A percentile compares a stretch with the other conserved stretches of the same genome.
These are phyloP conservation scores for Ogataea philodendri DNA, from an alignment of 805 yeast genomes.

Conservation along the genomic window DNA sequence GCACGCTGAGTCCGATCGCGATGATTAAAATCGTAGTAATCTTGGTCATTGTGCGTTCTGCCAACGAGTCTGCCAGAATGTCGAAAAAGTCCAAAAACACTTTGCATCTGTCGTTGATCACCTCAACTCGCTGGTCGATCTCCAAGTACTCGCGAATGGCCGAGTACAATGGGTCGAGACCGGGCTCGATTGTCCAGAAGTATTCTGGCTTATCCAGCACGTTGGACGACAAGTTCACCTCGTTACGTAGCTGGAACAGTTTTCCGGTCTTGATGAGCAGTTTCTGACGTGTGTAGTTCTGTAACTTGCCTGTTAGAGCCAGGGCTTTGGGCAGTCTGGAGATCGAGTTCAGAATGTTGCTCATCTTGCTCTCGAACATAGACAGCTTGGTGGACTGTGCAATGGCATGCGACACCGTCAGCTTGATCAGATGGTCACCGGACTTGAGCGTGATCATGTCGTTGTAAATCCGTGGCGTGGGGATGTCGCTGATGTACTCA, in stretches of 20 bases:
- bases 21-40: slow-evolving; percentile 87
- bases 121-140: slow-evolving; percentile 92
- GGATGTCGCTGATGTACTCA: slow-evolving; percentile 51
- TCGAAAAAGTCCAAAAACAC: slow-evolving; percentile 93
- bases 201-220: slow-evolving; percentile 94
- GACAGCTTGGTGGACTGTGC: slow-evolving; percentile 94
- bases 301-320: slow-evolving; percentile 86
- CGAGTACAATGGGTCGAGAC: slow-evolving; percentile 84
- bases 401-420: slow-evolving; percentile 93
- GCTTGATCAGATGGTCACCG: slow-evolving; percentile 88
- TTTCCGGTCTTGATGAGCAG: slow-evolving; percentile 85
- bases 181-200: slow-evolving; percentile 95
- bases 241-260: slow-evolving; percentile 85
- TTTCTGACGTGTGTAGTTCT: slow-evolving; percentile 75
- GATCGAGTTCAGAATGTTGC: slow-evolving; percentile 75
- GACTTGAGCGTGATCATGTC: slow-evolving; percentile 90
- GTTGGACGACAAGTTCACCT: slow-evolving; percentile 86
- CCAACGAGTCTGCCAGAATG: slow-evolving; percentile 89
- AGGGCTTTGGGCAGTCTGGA: slow-evolving; percentile 86
- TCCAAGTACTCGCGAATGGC: slow-evolving; percentile 92
- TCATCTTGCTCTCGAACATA: slow-evolving; percentile 88
- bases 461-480: slow-evolving; percentile 72
- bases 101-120: slow-evolving; percentile 87
- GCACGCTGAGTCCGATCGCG: slow-evolving; percentile 73
- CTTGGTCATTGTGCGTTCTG: slow-evolving; percentile 87